Evolutionary conservation across 768 basidiomycete genomes (phyloP), one percentile per base, ranked within the genome.

Genomic region (Tubosaeta sp.): DNA sequence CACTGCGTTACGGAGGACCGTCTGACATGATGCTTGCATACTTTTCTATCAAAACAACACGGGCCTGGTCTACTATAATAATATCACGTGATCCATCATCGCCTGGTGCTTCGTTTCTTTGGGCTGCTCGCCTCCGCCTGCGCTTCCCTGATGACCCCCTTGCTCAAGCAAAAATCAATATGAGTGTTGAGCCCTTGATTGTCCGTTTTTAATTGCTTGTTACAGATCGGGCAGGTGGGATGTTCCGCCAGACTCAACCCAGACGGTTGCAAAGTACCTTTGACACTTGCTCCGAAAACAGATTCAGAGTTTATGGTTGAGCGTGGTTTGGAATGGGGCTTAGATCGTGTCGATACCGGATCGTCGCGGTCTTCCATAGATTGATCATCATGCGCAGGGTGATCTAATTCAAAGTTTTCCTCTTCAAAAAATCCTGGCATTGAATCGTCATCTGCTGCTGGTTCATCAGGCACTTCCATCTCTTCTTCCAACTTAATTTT

Each of bases 111-210:
- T 11, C 39, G 31, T 41, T 65, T 63, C 53, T 41, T 58, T 10
- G 60, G 58, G 47, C 59, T 63, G 38, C 46, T 56, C 5, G 64
- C 64, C 48, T 64, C 61, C 0, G 59, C 62, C 51, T 88, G 86
- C 0, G 88, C 88, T 60, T 88, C 80, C 53, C 78, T 71, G 55
- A 95, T 93, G 3, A 83, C 87, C 22, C 78, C 80, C 52, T 82
- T 81, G 65, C 89, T 94, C 46, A 97, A 68, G 63, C 94, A 97
- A 61, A 85, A 88, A 67, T 97, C 93, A 41, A 97, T 77, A 61
- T 97, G 93, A n/a, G 81, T 75, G 63, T 97, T 95, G 32, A 97
- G 69, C 5, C 80, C 84, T 44, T 78, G 74, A 64, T 97, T 97
- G 65, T 91, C 84, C 1, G 78, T 82, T 54, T 77, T 71, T 49